Base-by-base conservation (phyloP, 495 filamentous ascomycete genomes). In the Penicillium bovifimosum region DNA sequence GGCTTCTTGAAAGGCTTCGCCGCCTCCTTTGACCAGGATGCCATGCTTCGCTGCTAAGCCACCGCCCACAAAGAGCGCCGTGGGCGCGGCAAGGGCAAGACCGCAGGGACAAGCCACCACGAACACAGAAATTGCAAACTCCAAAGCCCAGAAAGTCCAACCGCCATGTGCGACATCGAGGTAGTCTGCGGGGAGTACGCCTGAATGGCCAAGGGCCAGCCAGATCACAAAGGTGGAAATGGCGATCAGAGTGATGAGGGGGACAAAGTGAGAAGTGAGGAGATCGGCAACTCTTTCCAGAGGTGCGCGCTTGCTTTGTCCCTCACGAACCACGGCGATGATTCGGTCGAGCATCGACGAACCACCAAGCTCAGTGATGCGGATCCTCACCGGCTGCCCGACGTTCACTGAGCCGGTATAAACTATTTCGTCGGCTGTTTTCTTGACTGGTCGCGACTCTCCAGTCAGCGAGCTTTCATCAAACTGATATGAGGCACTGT, bases 41-140 rank as follows among this genome's bases (percentile, higher is more conserved):
- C 93, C 92, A 61, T 91, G 74, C 56, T 86, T 85, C 3, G 92
- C 92, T 11, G 93, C 92, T 3, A 97, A 66, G 0, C 90, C 92
- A 44, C 88, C 83, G 6, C 92, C 93, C 29, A 96, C 93, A 62
- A 95, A 95, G 27, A 97, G 79, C 2, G 92, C 92, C 0, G 93
- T 96, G 13, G 92, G 92, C 2, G 93, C 90, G 50, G 92, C 92
- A 24, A 97, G 83, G 2, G 86, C 92, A 41, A 97, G 81, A 16
- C 92, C 93, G 58, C 92, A 97, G 10, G 92, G 92, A 65, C 92
- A 97, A 6, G 92, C 92, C 32, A 96, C 85, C 29, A 97, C 89
- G 67, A 96, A 96, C 3, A 96, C 92, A 4, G 93, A 83, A 54
- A 96, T 96, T 0, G 92, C 88, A 63, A 97, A 97, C 47, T 92